phyloP scores from a whole-genome alignment of 2,329 filamentous ascomycete species.

The Beauveria asiatica region DNA sequence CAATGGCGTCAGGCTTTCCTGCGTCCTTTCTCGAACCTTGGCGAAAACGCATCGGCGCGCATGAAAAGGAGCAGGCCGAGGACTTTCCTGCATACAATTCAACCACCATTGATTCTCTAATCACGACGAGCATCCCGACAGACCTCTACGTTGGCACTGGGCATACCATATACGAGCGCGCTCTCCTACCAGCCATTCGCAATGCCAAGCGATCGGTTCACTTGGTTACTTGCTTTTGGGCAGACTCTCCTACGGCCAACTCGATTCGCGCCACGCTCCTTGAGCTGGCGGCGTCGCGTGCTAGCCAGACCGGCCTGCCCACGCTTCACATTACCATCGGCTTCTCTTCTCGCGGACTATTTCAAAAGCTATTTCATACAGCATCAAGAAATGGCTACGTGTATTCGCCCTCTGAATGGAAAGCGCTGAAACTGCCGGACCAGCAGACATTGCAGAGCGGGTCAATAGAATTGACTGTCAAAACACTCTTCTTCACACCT shows the following conservation, averaged over 20 bases:
- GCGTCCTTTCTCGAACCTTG: slow-evolving; percentile 30
- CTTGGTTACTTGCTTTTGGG: slow-evolving; percentile 79
- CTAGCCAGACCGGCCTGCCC: slow-evolving; percentile 18
- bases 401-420: slow-evolving; percentile 54
- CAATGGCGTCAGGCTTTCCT: slow-evolving; percentile 22
- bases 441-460: slow-evolving; percentile 40
- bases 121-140: slow-evolving; percentile 38
- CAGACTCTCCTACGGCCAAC: slow-evolving; percentile 52
- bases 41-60: slow-evolving; percentile 24
- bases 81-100: slow-evolving; percentile 43
- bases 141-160: slow-evolving; percentile 51
- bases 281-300: slow-evolving; percentile 43
- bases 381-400: slow-evolving; percentile 51
- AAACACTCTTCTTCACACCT: slow-evolving; percentile 70
- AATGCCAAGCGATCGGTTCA: slow-evolving; percentile 56
- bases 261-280: slow-evolving; percentile 49
- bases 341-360: slow-evolving; percentile 63
- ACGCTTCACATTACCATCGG: slow-evolving; percentile 59
- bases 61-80: slow-evolving; percentile 24
- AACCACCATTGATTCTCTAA: slow-evolving; percentile 34
- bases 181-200: slow-evolving; percentile 53
- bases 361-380: slow-evolving; percentile 69
- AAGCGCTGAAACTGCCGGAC: slow-evolving; percentile 54
- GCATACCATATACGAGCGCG: slow-evolving; percentile 43
- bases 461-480: slow-evolving; percentile 60